Percentiles rank a stretch among this genome's conserved stretches.
Evolutionary conservation across 2,329 filamentous ascomycete species (phyloP).

Genomic region (Colletotrichum australisinense): DNA sequence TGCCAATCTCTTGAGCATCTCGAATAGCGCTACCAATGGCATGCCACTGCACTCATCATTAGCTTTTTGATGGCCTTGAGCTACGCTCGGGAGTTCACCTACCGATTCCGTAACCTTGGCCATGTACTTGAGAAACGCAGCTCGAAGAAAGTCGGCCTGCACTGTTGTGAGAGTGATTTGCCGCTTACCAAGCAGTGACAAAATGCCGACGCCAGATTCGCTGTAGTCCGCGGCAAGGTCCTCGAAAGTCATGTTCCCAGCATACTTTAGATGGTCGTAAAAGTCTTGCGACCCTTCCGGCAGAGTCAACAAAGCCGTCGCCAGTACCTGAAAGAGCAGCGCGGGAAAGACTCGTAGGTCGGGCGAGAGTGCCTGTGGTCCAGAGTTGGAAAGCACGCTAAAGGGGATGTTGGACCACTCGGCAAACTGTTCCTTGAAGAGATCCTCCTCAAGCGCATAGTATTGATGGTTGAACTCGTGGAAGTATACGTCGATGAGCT

Average conservation of each 20-base stretch:
- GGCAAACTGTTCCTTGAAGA: conserved; percentile 62
- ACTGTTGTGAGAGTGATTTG: conserved; percentile 67
- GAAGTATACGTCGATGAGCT: conserved; percentile 66
- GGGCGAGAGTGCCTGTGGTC: conserved; percentile 61
- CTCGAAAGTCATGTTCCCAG: conserved; percentile 69
- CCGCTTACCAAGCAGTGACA: conserved; percentile 67
- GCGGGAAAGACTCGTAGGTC: conserved; percentile 69
- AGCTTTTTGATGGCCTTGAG: background rate
- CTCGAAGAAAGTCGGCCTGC: conserved; percentile 67
- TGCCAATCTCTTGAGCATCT: conserved; percentile 71
- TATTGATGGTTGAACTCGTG: conserved; percentile 71
- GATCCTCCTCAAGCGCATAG: conserved; percentile 63
- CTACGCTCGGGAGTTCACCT: conserved; percentile 39
- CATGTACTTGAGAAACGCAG: conserved; percentile 68
- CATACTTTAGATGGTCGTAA: conserved; percentile 69
- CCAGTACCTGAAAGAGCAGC: conserved; percentile 69
- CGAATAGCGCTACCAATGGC: conserved; percentile 66
- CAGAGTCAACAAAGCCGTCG: conserved; percentile 64
- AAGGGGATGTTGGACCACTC: conserved; percentile 68
- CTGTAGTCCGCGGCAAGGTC: conserved; percentile 71
- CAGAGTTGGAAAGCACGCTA: conserved; percentile 58
- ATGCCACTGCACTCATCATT: conserved; percentile 58
- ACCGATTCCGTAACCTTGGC: conserved; percentile 69
- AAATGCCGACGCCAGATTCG: conserved; percentile 64
- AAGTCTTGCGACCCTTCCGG: conserved; percentile 58